Percentiles rank a stretch among this genome's conserved stretches.
These are phyloP conservation scores for Globisporangium emineosum DNA, from an alignment of 352 stramenopile species.

Conservation along the genomic window DNA sequence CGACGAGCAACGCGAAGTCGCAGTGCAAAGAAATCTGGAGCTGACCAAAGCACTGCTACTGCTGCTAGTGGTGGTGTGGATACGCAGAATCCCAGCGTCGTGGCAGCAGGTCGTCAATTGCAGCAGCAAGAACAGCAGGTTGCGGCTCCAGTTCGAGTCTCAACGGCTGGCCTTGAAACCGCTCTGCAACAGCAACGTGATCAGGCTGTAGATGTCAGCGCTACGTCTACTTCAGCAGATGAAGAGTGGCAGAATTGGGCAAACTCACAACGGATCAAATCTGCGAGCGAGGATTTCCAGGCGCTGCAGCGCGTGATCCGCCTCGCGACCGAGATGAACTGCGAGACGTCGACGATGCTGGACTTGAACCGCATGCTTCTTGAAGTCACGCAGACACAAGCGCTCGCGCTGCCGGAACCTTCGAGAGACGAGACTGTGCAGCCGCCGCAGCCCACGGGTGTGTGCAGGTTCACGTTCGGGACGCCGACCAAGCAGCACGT, in stretches of 20 bases:
- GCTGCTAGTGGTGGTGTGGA: not conserved
- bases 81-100: not conserved
- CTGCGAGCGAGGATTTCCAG: constrained; percentile 39
- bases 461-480: constrained; percentile 61
- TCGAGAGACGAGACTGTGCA: constrained; percentile 16
- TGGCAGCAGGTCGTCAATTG: not conserved
- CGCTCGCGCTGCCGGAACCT: constrained; percentile 4
- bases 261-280: constrained; percentile 30
- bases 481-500: constrained; percentile 28
- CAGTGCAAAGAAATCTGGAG: constrained; percentile 18
- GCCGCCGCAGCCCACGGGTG: constrained; percentile 27
- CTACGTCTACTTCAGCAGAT: constrained; percentile 19
- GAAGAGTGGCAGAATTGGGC: constrained; percentile 52
- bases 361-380: constrained; percentile 57
- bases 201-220: not conserved
- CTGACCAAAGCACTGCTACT: not conserved
- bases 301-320: constrained; percentile 63
- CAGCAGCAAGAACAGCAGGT: not conserved
- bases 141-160: not conserved
- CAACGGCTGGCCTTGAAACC: not conserved
- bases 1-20: constrained; percentile 20
- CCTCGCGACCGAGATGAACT: constrained; percentile 64
- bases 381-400: constrained; percentile 28
- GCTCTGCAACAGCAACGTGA: not conserved
- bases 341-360: constrained; percentile 43